Conservation (phyloP, 1,284 basidiomycete genomes). For the Fomitopsis betulina region DNA sequence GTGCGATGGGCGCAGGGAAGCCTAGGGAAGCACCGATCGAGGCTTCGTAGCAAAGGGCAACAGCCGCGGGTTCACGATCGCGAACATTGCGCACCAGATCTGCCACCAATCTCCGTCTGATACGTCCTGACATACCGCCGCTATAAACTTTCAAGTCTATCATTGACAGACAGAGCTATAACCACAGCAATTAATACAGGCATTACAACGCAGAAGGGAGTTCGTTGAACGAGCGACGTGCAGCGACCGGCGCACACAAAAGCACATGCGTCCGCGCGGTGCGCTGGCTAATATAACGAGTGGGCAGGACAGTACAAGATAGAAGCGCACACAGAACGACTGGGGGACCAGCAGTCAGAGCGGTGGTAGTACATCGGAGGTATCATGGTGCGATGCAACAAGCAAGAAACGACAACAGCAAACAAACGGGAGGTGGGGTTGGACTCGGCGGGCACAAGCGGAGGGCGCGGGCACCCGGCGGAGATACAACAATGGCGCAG, state of each 20-base stretch:
- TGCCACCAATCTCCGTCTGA: neutral
- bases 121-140: neutral
- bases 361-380: constrained; percentile 1
- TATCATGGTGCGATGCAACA: neutral
- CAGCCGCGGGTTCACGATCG: neutral
- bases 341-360: neutral
- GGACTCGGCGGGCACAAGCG: neutral
- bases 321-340: neutral
- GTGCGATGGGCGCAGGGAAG: neutral
- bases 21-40: neutral
- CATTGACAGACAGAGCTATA: neutral
- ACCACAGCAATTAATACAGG: neutral
- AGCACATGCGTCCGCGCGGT: neutral
- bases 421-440: neutral
- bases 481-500: neutral
- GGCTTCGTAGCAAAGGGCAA: neutral
- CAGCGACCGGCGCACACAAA: constrained; percentile 3
- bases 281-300: constrained; percentile 1
- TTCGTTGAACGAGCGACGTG: neutral
- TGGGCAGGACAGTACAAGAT: neutral
- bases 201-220: neutral
- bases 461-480: neutral
- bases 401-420: neutral
- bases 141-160: neutral
- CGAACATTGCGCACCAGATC: neutral